Base-by-base conservation (phyloP, 192 early-diverging fungal genomes). In the Backusella mclennaniae region DNA sequence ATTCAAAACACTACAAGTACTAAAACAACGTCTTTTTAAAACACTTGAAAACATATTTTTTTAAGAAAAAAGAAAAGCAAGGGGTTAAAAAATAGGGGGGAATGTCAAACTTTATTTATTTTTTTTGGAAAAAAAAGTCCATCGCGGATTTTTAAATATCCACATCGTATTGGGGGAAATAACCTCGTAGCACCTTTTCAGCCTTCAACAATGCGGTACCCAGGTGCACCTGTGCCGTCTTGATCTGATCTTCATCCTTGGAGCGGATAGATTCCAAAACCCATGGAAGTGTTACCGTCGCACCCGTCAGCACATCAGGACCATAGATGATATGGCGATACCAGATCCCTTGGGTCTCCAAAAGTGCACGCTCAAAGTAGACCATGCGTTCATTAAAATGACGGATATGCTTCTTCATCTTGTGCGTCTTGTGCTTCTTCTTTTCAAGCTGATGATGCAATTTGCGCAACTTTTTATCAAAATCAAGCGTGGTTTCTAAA, bases 281-380 rank as follows among this genome's bases (percentile, higher is more conserved):
- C 31, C 67, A 33, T 14, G 67, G 67, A 2, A 68, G 35, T 11
- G 19, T 33, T 77, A 90, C 59, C 77, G 84, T 36, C 31, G 21
- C 21, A 1, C 89, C 75, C 4, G 75, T 67, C 80, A 73, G 84
- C 6, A 77, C 66, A 7, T 83, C 89, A 3, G 90, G 90, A 0
- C 84, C 81, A 44, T 84, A 79, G 1, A 91, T 67, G 8, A 82
- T 77, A 38, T 91, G 90, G 31, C 87, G 84, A 76, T 83, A 89
- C 90, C 90, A 91, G 29, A 89, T 81, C 26, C 89, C 90, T 35
- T 82, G 79, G 5, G 81, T 78, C 15, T 87, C 84, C 31, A 88
- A 76, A 53, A 91, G 86, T 33, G 82, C 82, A n/a, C 84, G 79
- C 74, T 91, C 90, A n/a, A 89, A 82, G 15, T 75, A 33, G 8